A percentile compares a stretch with the other conserved stretches of the same genome.
phyloP scores from a whole-genome alignment of 2,329 filamentous ascomycete species.

The Cercospora brassicicola region DNA sequence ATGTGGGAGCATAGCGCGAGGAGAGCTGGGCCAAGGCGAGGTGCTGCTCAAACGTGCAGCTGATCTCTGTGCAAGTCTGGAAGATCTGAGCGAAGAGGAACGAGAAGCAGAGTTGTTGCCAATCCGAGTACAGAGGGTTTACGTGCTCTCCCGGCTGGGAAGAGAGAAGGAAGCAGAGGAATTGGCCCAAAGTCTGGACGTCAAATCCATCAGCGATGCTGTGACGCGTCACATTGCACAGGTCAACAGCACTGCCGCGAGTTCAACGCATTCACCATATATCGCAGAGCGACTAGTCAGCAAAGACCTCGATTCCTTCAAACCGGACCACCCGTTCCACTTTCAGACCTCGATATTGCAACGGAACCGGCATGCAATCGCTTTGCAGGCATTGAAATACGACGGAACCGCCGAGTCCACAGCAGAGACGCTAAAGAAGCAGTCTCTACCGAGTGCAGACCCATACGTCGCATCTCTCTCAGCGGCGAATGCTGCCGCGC shows the following conservation, averaged over 20 bases:
- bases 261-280: slow-evolving; percentile 62
- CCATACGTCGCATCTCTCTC: slow-evolving; percentile 55
- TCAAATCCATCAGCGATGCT: slow-evolving; percentile 64
- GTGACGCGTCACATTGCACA: slow-evolving; percentile 66
- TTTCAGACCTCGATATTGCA: slow-evolving; percentile 64
- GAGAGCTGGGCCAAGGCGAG: slow-evolving; percentile 64
- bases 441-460: slow-evolving; percentile 45
- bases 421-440: slow-evolving; percentile 50
- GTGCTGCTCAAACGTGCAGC: slow-evolving; percentile 68
- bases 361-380: slow-evolving; percentile 64
- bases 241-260: slow-evolving; percentile 61
- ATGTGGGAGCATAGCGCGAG: slow-evolving; percentile 69
- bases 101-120: slow-evolving; percentile 72
- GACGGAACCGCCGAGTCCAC: slow-evolving; percentile 62
- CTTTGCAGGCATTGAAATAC: slow-evolving; percentile 68
- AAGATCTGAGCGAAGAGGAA: slow-evolving; percentile 72
- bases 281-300: slow-evolving; percentile 63
- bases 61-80: slow-evolving; percentile 70
- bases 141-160: slow-evolving; percentile 66
- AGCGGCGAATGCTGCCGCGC: slow-evolving; percentile 72
- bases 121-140: slow-evolving; percentile 74
- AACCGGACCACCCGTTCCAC: slow-evolving; percentile 67
- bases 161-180: slow-evolving; percentile 65
- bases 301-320: slow-evolving; percentile 53
- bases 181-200: slow-evolving; percentile 62